Evolutionary conservation across 1,284 basidiomycete genomes (phyloP).

Genomic region (Schizophyllum amplum): DNA sequence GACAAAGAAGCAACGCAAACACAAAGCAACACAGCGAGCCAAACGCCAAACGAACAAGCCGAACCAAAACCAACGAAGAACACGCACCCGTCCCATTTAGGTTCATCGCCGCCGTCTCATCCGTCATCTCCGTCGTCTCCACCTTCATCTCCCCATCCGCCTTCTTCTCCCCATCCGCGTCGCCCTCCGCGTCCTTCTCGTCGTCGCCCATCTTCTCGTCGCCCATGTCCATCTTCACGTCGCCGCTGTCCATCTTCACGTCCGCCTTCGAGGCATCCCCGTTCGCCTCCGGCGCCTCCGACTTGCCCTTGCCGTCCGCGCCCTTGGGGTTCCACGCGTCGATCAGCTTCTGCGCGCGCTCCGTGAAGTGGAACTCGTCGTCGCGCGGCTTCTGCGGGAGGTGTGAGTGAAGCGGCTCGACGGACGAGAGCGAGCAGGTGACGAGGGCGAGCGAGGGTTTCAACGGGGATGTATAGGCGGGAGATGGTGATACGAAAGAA

Average conservation of each 20-base stretch:
- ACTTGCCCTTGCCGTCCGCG: no score
- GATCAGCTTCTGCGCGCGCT: constrained; percentile 67
- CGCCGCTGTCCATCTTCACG: no score
- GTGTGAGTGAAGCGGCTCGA: constrained; percentile 70
- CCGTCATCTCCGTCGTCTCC: constrained; percentile 17
- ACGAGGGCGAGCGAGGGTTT: no score
- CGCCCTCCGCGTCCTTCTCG: constrained; percentile 28
- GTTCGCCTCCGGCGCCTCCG: no score
- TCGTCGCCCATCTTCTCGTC: constrained; percentile 44
- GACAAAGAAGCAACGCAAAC: neutral
- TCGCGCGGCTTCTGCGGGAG: constrained; percentile 70
- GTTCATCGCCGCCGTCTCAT: constrained; percentile 17
- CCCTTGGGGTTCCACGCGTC: constrained; percentile 63
- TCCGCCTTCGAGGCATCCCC: no score
- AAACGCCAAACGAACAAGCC: no score
- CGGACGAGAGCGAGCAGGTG: no score
- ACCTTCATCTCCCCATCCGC: constrained; percentile 16
- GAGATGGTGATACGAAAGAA: no score
- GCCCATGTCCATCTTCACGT: no score
- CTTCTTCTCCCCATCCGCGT: constrained; percentile 15
- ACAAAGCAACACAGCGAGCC: no score
- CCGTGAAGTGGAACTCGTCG: constrained; percentile 80
- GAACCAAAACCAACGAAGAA: neutral
- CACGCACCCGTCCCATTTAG: constrained; percentile 17
- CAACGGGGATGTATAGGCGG: no score